Evolutionary conservation across 1,284 basidiomycete genomes (phyloP), one percentile per base, ranked within the genome.

Genomic region (Trametes polyzona): DNA sequence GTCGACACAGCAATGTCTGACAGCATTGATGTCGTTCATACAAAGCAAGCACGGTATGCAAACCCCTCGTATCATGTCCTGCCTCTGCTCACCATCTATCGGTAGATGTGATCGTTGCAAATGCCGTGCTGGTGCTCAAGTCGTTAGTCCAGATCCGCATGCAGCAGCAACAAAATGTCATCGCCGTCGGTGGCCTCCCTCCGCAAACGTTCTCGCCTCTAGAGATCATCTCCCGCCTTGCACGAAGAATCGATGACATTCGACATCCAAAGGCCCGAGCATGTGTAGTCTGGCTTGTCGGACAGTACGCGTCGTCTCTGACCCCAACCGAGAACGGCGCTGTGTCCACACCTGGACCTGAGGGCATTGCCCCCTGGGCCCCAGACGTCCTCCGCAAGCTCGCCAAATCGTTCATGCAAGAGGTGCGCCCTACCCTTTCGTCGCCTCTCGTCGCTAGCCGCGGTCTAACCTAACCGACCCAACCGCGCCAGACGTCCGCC

Each of bases 251-350:
- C 35, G 90, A 93, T 52, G 87, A 87, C 48, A 92, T 98, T 47
- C 81, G 76, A 14, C 90, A 94, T 66, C 78, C 89, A 1, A 81
- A 84, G 60, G 93, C 95, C 0, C 78, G 92, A 23, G 92, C 93
- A 0, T 95, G 90, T 63, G 86, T 96, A 0, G 76, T 94, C 36
- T 96, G 94, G 93, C 82, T 97, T 0, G 93, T 94, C 0, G 95
- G 95, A 0, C 93, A 96, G 71, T 93, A 92, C 69, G 61, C 61
- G 5, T 82, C 76, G 8, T 65, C 71, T 17, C 71, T 32, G 21
- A 14, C 72, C 29, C 63, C 61, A 11, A 52, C 58, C 9, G 57
- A 51, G 14, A 66, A 59, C 56, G 68, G 64, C 2, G 47, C 46
- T 16, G 44, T 37, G 1, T 55, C 58, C 1, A 44, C 35, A 9